Conservation (phyloP, 257 asterid species). For the Ehretia macrophylla region DNA sequence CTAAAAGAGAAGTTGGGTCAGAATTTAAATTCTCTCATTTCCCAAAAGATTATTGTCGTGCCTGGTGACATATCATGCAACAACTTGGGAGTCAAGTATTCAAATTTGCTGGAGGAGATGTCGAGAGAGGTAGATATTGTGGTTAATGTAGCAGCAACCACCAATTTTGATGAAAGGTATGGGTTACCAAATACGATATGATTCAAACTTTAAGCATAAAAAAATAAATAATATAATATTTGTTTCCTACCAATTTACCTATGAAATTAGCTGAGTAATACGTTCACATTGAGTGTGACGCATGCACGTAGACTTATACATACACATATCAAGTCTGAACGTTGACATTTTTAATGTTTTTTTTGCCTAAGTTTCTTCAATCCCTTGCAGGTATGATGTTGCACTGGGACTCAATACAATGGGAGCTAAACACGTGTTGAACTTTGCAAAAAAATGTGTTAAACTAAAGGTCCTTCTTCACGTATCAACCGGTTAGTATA, state of each 20-base stretch:
- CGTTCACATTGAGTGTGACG: too few species aligned
- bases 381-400: slow-evolving; percentile 57
- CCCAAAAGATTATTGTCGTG: slow-evolving; percentile 46
- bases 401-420: slow-evolving; percentile 58
- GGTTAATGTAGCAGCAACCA: slow-evolving; percentile 83
- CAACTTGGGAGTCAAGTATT: slow-evolving; percentile 66
- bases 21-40: slow-evolving; percentile 32
- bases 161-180: slow-evolving; percentile 89
- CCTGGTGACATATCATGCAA: slow-evolving; percentile 75
- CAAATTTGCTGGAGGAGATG: slow-evolving; percentile 51
- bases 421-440: slow-evolving; percentile 59
- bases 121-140: slow-evolving; percentile 70
- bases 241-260: not conserved
- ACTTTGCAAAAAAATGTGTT: slow-evolving; percentile 48
- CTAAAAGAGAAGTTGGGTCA: slow-evolving; percentile 54
- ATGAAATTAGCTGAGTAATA: not conserved
- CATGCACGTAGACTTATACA: too few species aligned
- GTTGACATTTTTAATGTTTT: too few species aligned
- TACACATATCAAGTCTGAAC: too few species aligned
- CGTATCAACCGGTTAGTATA: slow-evolving; percentile 78
- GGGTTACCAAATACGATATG: not conserved
- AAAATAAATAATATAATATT: not conserved
- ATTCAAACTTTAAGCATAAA: not conserved
- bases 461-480: slow-evolving; percentile 53
- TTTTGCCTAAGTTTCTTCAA: too few species aligned